Percentiles rank a stretch among this genome's conserved stretches.
Conservation (phyloP, 345 rosid species). For the Euphorbia peplus region DNA sequence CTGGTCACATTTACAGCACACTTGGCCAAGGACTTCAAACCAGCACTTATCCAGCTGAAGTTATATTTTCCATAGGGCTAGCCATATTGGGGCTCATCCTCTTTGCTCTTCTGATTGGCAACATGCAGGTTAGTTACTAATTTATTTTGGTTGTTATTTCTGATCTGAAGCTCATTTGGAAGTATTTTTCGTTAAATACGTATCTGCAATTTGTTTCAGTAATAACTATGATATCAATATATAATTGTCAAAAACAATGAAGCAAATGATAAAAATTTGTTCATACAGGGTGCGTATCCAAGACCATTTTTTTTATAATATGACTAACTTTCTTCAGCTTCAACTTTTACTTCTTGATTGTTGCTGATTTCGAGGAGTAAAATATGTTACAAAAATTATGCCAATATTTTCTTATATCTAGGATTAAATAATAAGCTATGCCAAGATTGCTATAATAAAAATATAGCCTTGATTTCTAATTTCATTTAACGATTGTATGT, state of each 20-base stretch:
- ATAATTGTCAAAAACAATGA: background rate
- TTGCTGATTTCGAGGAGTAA: background rate
- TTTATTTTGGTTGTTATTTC: conserved; percentile 7
- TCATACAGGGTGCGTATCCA: background rate
- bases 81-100: conserved; percentile 90
- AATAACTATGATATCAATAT: background rate
- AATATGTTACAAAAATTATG: background rate
- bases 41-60: conserved; percentile 82
- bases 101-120: conserved; percentile 93
- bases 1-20: conserved; percentile 52
- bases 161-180: background rate
- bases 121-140: conserved; percentile 74
- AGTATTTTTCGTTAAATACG: background rate
- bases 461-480: background rate
- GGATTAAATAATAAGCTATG: background rate
- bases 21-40: conserved; percentile 97
- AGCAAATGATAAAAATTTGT: background rate
- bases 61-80: conserved; percentile 74
- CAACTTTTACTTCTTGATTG: background rate
- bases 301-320: background rate
- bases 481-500: background rate
- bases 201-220: background rate
- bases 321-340: background rate
- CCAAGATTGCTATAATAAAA: background rate
- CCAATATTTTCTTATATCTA: background rate